Percentiles rank a stretch among this genome's conserved stretches.
phyloP scores from a whole-genome alignment of 306 rosid genomes.

The Cucurbita moschata region DNA sequence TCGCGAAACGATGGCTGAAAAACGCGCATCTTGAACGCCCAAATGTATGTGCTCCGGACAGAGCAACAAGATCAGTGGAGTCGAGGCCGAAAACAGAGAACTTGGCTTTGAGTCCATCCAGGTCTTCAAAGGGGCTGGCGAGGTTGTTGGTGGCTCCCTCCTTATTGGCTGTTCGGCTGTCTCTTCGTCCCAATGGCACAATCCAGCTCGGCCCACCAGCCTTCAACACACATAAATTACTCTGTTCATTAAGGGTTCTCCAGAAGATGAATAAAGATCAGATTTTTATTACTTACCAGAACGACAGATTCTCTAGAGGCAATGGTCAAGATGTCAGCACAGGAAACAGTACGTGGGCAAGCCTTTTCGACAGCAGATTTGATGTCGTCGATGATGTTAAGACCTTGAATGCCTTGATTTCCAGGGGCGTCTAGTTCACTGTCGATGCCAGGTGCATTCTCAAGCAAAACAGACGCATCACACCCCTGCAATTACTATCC shows the following conservation, averaged over 20 bases:
- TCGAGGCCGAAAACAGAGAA: constrained; percentile 12
- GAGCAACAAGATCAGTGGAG: constrained; percentile 16
- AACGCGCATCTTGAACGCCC: constrained; percentile 21
- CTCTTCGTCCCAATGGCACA: constrained; percentile 25
- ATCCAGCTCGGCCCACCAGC: constrained; percentile 17
- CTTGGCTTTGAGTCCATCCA: background rate
- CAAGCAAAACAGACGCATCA: constrained; percentile 31
- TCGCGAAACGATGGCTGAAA: constrained; percentile 10
- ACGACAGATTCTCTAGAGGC: constrained; percentile 17
- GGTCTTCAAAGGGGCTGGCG: constrained; percentile 5
- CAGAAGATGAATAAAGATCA: too few relatives aligned
- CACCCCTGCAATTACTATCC: constrained; percentile 17
- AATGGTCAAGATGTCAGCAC: constrained; percentile 35
- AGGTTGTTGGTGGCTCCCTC: constrained; percentile 5
- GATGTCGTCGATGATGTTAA: constrained; percentile 21
- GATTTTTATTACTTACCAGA: constrained; percentile 9
- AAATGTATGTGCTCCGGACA: constrained; percentile 37
- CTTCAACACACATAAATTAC: background rate
- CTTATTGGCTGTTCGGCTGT: constrained; percentile 11
- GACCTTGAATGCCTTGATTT: constrained; percentile 11
- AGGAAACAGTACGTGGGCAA: constrained; percentile 34
- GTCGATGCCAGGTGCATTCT: constrained; percentile 13
- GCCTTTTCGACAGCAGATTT: constrained; percentile 24
- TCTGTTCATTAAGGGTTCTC: too few relatives aligned
- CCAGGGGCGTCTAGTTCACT: constrained; percentile 15